Conservation (phyloP, 106 monocot genomes). For the Vanilla planifolia region DNA sequence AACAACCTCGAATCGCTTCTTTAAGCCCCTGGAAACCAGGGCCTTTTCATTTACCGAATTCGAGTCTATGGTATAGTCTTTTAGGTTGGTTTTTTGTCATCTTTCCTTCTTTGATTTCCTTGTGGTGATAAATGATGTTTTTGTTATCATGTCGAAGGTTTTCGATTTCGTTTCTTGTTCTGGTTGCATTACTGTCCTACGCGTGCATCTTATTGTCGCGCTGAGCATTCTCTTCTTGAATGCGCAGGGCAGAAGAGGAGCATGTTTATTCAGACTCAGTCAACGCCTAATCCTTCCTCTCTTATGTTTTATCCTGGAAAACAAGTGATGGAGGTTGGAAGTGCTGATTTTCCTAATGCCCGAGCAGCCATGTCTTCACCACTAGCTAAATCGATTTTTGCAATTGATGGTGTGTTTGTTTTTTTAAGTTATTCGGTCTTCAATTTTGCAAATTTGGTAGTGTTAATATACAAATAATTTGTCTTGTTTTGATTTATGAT, state of each 20-base stretch:
- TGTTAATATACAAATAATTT: not conserved
- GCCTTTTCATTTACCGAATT: not conserved
- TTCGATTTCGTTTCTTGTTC: not conserved
- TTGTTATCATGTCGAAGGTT: not conserved
- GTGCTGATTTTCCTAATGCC: slow-evolving; percentile 91
- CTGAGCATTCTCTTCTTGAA: not conserved
- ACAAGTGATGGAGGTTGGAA: slow-evolving; percentile 83
- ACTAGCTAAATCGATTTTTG: slow-evolving; percentile 78
- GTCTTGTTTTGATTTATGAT: not conserved
- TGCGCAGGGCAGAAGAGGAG: slow-evolving; percentile 71
- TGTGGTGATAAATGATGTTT: not conserved
- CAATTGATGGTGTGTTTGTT: slow-evolving; percentile 70
- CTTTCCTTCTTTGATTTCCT: not conserved
- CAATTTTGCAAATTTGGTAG: not conserved
- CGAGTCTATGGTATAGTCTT: not conserved
- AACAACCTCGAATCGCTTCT: slow-evolving; percentile 1
- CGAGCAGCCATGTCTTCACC: slow-evolving; percentile 78
- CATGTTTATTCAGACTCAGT: slow-evolving; percentile 94
- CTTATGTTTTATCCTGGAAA: slow-evolving; percentile 98
- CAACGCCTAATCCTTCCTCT: slow-evolving; percentile 87
- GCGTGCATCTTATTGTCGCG: slow-evolving; percentile 1
- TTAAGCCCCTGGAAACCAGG: not conserved
- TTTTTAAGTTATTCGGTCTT: not conserved
- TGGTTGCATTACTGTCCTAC: not conserved
- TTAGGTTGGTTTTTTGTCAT: not conserved